Conservation (phyloP, 148 eudicot genomes). For the Cornus controversa region DNA sequence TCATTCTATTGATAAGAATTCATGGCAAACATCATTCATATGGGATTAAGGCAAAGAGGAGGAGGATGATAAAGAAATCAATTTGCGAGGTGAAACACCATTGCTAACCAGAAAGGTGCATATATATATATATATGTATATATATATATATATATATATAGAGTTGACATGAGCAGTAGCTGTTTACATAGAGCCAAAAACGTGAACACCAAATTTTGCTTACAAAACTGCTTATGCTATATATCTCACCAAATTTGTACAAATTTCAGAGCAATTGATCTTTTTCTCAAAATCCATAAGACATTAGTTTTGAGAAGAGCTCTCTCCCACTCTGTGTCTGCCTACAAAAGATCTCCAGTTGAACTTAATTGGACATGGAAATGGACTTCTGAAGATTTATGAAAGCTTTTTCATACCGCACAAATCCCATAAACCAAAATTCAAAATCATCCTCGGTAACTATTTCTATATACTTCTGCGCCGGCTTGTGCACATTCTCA, state of each 20-base stretch:
- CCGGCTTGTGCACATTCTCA: constrained; percentile 27
- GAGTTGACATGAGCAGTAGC: neutral
- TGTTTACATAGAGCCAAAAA: neutral
- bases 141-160: too few species aligned
- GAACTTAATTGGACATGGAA: constrained; percentile 1
- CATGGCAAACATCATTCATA: too few species aligned
- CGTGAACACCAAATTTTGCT: neutral
- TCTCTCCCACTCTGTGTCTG: too few species aligned
- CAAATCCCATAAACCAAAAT: constrained; percentile 39
- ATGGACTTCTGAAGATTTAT: constrained; percentile 24
- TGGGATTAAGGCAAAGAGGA: too few species aligned
- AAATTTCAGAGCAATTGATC: neutral
- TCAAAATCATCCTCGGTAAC: constrained; percentile 26
- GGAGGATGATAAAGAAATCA: too few species aligned
- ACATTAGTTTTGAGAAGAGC: too few species aligned
- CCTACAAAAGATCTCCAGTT: neutral
- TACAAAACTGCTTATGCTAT: too few species aligned
- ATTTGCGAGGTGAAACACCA: neutral
- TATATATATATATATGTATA: too few species aligned
- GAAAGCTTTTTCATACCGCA: constrained; percentile 27
- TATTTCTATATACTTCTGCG: constrained; percentile 32
- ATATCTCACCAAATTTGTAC: neutral
- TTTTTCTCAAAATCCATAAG: too few species aligned
- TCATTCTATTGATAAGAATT: too few species aligned
- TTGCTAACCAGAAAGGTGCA: neutral